phyloP scores from a whole-genome alignment of 108 stramenopile species.

The Skeletonema marinoi region DNA sequence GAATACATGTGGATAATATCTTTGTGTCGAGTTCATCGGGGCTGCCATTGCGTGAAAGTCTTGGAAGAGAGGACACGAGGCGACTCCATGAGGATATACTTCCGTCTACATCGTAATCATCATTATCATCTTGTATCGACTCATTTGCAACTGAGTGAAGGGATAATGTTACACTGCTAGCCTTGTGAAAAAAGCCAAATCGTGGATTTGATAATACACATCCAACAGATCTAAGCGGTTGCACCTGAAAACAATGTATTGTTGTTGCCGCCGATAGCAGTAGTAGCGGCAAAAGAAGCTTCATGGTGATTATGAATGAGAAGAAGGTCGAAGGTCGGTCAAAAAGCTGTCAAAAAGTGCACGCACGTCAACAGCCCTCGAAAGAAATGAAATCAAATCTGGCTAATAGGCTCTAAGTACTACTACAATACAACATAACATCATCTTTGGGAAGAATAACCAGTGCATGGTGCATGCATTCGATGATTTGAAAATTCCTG shows the following conservation, averaged over 20 bases:
- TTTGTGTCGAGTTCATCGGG: slow-evolving; percentile 48
- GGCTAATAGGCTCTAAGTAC: too few species aligned
- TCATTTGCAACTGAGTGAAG: neutral
- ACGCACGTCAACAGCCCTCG: too few species aligned
- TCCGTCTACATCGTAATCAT: slow-evolving; percentile 29
- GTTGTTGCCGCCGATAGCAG: neutral
- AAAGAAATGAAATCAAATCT: too few species aligned
- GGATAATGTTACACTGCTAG: neutral
- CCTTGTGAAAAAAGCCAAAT: neutral
- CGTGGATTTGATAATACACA: neutral
- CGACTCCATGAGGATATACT: slow-evolving; percentile 39
- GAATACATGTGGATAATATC: slow-evolving; percentile 66
- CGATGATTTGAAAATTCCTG: too few species aligned
- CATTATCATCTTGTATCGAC: neutral
- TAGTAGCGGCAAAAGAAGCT: neutral
- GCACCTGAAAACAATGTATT: neutral
- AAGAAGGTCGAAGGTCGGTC: too few species aligned
- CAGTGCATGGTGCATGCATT: too few species aligned
- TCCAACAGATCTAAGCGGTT: neutral
- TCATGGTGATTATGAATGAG: too few species aligned
- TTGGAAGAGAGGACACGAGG: slow-evolving; percentile 32
- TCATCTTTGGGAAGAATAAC: too few species aligned
- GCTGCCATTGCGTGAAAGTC: neutral
- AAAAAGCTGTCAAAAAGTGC: too few species aligned
- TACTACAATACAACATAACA: too few species aligned